phyloP scores from a whole-genome alignment of 2,329 filamentous ascomycete species.

The Dactylella cylindrospora region DNA sequence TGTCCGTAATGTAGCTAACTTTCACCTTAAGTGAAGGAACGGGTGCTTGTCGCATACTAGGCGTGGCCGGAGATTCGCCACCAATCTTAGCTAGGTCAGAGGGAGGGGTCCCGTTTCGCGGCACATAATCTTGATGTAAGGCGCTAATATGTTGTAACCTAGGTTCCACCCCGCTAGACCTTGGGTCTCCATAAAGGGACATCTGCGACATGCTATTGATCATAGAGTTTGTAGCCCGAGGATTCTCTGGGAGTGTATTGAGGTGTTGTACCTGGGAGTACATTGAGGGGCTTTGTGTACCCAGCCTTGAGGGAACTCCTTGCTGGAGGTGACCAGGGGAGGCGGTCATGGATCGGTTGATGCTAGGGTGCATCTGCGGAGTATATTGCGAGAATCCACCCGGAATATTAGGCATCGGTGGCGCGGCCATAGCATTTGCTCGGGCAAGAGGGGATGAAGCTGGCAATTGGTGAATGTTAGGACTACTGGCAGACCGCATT shows the following conservation, averaged over 20 bases:
- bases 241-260: conserved; percentile 34
- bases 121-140: conserved; percentile 50
- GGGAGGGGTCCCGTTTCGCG: conserved; percentile 29
- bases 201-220: conserved; percentile 36
- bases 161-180: conserved; percentile 43
- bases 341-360: neutral
- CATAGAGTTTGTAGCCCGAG: too few species aligned
- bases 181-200: conserved; percentile 43
- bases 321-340: neutral
- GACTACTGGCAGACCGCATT: conserved; percentile 89
- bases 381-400: conserved; percentile 15
- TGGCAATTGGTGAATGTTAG: conserved; percentile 74
- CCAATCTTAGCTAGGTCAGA: conserved; percentile 19
- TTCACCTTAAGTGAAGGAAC: conserved; percentile 84
- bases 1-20: conserved; percentile 80
- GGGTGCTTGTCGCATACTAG: conserved; percentile 28
- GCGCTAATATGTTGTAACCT: conserved; percentile 50
- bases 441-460: conserved; percentile 66
- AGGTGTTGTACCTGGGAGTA: conserved; percentile 39
- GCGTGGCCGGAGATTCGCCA: conserved; percentile 6
- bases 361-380: too few species aligned
- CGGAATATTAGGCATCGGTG: conserved; percentile 56
- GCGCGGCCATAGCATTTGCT: conserved; percentile 53
- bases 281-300: conserved; percentile 27
- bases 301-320: conserved; percentile 21